Conservation (phyloP, 1,284 basidiomycete species). For the Sanghuangporus weigelae region DNA sequence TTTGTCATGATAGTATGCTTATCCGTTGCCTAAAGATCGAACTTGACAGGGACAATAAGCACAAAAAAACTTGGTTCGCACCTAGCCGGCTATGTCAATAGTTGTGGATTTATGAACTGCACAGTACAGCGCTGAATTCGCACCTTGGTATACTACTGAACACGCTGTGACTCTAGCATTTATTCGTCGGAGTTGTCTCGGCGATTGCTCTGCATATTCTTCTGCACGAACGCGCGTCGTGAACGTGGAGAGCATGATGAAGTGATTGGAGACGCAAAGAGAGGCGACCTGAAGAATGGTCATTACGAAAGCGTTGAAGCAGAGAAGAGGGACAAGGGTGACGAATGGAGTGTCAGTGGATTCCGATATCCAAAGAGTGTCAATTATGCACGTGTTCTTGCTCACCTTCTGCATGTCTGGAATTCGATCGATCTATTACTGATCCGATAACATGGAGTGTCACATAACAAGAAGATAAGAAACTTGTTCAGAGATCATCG, state of each 20-base stretch:
- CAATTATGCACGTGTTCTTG: too few species aligned
- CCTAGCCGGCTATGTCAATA: background rate
- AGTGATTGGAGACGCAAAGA: conserved; percentile 45
- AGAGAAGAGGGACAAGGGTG: conserved; percentile 51
- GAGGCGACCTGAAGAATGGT: conserved; percentile 28
- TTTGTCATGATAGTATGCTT: background rate
- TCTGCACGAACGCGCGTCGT: conserved; percentile 51
- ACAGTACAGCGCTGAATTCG: conserved; percentile 59
- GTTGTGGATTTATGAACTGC: conserved; percentile 8
- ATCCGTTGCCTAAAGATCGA: conserved; percentile 28
- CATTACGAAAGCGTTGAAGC: conserved; percentile 37
- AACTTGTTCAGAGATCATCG: too few species aligned
- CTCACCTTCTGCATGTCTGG: too few species aligned
- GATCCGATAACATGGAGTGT: too few species aligned
- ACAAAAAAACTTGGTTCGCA: conserved; percentile 39
- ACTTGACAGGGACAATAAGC: conserved; percentile 42
- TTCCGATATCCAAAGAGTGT: conserved; percentile 36
- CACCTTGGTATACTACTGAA: conserved; percentile 68
- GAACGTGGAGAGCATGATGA: conserved; percentile 65
- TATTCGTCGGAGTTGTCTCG: conserved; percentile 56
- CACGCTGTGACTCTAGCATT: conserved; percentile 66
- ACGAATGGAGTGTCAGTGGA: conserved; percentile 52
- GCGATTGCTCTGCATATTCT: conserved; percentile 42
- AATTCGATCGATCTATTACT: too few species aligned
- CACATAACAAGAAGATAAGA: too few species aligned